phyloP scores from a whole-genome alignment of 139 green algal genomes.

The Raphidocelis subcapitata region DNA sequence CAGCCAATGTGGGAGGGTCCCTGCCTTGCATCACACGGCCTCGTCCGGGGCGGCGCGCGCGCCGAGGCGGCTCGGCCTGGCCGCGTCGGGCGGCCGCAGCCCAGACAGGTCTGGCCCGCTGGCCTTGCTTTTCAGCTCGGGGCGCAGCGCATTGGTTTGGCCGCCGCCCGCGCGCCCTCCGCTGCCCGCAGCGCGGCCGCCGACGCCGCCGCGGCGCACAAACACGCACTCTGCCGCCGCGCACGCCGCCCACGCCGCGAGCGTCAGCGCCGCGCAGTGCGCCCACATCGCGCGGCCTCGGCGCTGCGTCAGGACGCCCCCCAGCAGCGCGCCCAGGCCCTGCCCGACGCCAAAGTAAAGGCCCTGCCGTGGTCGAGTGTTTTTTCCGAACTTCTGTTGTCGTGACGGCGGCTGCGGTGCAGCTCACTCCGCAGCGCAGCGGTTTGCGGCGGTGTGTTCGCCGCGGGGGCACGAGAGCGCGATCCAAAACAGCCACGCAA shows the following conservation, averaged over 20 bases:
- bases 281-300: constrained; percentile 44
- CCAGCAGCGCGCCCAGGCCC: constrained; percentile 36
- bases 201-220: not conserved
- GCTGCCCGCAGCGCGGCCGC: not conserved
- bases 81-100: no score
- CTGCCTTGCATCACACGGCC: no score
- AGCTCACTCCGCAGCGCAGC: not conserved
- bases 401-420: not conserved
- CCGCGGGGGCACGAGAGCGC: no score
- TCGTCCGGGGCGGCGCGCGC: no score
- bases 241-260: constrained; percentile 18
- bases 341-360: constrained; percentile 45
- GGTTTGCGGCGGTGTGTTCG: not conserved
- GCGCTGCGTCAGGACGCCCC: constrained; percentile 23
- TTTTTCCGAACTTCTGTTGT: not conserved
- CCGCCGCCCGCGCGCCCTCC: not conserved
- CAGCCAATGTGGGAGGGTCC: no score
- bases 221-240: constrained; percentile 3
- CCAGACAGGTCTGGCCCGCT: constrained; percentile 19
- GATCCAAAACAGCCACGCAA: not conserved
- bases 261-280: constrained; percentile 1
- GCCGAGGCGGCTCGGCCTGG: no score
- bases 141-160: not conserved
- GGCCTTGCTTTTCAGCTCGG: constrained; percentile 9
- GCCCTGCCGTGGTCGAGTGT: constrained; percentile 1